A percentile compares a stretch with the other conserved stretches of the same genome.
Conservation (phyloP, 169 alveolate species). For the Plasmodium gonderi region DNA sequence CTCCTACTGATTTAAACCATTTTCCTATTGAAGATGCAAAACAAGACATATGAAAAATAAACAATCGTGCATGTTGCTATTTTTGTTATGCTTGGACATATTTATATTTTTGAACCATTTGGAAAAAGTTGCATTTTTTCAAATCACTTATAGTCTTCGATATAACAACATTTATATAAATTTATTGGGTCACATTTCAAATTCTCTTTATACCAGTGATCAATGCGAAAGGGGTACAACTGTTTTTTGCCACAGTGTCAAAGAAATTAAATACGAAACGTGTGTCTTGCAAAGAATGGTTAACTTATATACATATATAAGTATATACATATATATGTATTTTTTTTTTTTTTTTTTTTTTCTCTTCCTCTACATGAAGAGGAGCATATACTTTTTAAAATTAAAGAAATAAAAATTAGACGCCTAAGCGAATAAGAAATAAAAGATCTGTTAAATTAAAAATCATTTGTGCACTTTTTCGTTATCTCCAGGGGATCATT, state of each 20-base stretch:
- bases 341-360: too few relatives aligned
- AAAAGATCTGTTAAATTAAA: background rate
- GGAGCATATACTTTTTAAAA: background rate
- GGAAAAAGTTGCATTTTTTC: constrained; percentile 6
- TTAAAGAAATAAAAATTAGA: too few relatives aligned
- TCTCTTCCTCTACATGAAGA: background rate
- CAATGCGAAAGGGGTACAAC: background rate
- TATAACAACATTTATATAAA: background rate
- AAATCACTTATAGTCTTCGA: background rate
- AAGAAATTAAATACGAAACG: background rate
- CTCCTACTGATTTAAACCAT: background rate
- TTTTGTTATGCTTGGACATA: background rate
- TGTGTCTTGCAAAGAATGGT: background rate
- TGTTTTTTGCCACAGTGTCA: background rate
- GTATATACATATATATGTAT: too few relatives aligned
- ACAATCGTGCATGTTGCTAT: too few relatives aligned
- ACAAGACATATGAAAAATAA: too few relatives aligned
- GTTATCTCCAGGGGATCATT: background rate
- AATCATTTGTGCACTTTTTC: background rate
- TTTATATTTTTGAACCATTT: constrained; percentile 3
- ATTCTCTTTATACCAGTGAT: background rate
- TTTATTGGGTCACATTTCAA: background rate
- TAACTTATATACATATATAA: too few relatives aligned
- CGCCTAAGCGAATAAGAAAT: too few relatives aligned
- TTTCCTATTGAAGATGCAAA: background rate